These are phyloP conservation scores for Plantago elongata DNA, from an alignment of 257 asterid species.

Conservation along the genomic window DNA sequence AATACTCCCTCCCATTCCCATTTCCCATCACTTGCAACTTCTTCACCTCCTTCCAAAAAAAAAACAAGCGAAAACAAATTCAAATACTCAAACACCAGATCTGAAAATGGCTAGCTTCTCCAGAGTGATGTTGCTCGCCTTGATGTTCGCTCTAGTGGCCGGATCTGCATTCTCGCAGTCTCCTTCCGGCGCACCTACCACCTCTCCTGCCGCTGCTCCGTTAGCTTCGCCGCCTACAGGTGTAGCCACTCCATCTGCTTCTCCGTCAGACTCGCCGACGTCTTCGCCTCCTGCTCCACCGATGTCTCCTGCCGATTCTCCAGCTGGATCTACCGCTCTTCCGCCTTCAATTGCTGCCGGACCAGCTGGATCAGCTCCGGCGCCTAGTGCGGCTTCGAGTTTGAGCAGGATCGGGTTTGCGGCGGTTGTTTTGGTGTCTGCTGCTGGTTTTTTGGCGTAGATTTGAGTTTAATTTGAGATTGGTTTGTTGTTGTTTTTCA, in stretches of 20 bases:
- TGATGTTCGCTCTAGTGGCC: background rate
- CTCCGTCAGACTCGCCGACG: background rate
- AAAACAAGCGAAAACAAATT: background rate
- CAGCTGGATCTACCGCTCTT: background rate
- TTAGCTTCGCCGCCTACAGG: background rate
- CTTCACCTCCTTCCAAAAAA: background rate
- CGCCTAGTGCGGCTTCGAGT: background rate
- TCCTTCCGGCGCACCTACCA: background rate
- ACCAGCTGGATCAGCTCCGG: conserved; percentile 9
- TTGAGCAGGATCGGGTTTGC: background rate
- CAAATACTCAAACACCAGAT: background rate
- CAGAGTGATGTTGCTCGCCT: background rate
- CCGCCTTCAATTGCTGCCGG: conserved; percentile 4
- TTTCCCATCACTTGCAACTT: background rate
- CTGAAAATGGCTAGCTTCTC: background rate
- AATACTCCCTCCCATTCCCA: conserved; percentile 1
- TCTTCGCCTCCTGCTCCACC: conserved; percentile 3
- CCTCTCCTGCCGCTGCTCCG: background rate
- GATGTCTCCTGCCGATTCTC: background rate
- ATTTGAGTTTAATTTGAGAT: background rate
- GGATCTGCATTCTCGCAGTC: conserved; percentile 4
- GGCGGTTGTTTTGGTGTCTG: background rate
- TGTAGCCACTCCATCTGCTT: background rate
- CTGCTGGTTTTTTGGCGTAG: background rate
- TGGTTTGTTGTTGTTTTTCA: background rate